Evolutionary conservation across 352 stramenopile genomes (phyloP), one percentile per base, ranked within the genome.

Genomic region (Saprolegnia diclina): DNA sequence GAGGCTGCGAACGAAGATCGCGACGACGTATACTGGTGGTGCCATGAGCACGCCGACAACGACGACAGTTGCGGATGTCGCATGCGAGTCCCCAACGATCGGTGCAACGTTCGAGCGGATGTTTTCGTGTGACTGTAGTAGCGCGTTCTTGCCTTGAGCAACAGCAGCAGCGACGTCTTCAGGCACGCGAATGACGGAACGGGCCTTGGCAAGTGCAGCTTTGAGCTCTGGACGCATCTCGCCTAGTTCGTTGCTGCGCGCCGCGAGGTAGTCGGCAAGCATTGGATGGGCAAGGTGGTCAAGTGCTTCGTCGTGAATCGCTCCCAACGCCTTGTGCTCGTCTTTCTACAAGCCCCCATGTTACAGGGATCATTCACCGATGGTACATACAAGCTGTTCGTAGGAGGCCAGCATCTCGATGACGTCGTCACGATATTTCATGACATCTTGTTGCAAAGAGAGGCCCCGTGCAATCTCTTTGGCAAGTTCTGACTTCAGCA

Each of bases 241-340:
- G 10, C 62, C 62, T 4, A 67, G 40, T 9, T 67, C 62, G 18
- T 67, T 67, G 62, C 62, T 40, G 9, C 40, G 62, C 14, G 62
- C 62, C 24, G 24, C n/a, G 7, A 67, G 52, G 21, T 67, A 67
- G 21, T 67, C 62, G 1, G 62, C 46, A 18, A 67, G 62, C 62
- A 67, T 57, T 29, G 62, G 62, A 59, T 67, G 62, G 16, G 62
- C 62, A n/a, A 67, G 55, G 37, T 67, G 62, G 9, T 67, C 62
- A 14, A 67, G 42, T 26, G 62, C 62, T 19, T 67, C 46, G 45
- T 67, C 26, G 50, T 67, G 52, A 6, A 67, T 40, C 11, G n/a
- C 42, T 48, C 55, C 4, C 5, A 67, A 40, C 22, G 21, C 40
- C 21, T 19, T 26, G 50, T 67, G 26, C 46, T 67, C 52, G 18